A percentile compares a stretch with the other conserved stretches of the same genome.
phyloP scores from a whole-genome alignment of 176 grass and related monocot genomes.

The Juncus effusus region DNA sequence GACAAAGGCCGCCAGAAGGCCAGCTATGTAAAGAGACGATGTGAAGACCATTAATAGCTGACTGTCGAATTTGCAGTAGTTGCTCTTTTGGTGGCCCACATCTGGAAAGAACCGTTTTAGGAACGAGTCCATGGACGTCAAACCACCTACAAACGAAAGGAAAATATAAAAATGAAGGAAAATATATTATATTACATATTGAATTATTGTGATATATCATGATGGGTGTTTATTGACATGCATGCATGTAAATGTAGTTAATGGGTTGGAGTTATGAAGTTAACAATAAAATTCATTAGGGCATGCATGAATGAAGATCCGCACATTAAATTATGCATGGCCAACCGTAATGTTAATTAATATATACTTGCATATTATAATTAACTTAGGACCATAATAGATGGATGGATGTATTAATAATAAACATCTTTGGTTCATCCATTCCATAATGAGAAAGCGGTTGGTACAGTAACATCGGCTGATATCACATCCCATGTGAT shows the following conservation, averaged over 20 bases:
- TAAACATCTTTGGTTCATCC: no score
- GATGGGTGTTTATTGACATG: background rate
- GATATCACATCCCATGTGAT: no score
- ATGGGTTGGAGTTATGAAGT: background rate
- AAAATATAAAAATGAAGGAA: background rate
- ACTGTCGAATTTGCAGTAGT: conserved; percentile 81
- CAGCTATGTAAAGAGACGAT: conserved; percentile 70
- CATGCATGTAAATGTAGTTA: background rate
- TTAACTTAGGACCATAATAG: no score
- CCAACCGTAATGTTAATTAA: no score
- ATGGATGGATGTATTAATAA: no score
- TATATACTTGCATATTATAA: no score
- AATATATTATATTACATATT: background rate
- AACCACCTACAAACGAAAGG: conserved; percentile 33
- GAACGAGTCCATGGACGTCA: conserved; percentile 71
- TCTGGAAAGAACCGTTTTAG: conserved; percentile 69
- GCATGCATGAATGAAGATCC: no score
- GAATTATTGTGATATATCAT: background rate
- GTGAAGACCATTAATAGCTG: conserved; percentile 83
- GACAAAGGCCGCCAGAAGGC: conserved; percentile 51
- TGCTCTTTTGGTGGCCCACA: conserved; percentile 34
- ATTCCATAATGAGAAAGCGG: no score
- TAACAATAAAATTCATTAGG: no score
- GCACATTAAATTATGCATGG: no score
- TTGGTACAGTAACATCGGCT: no score